Evolutionary conservation across 2,329 filamentous ascomycete species (phyloP).

Genomic region (Alternaria sp.): DNA sequence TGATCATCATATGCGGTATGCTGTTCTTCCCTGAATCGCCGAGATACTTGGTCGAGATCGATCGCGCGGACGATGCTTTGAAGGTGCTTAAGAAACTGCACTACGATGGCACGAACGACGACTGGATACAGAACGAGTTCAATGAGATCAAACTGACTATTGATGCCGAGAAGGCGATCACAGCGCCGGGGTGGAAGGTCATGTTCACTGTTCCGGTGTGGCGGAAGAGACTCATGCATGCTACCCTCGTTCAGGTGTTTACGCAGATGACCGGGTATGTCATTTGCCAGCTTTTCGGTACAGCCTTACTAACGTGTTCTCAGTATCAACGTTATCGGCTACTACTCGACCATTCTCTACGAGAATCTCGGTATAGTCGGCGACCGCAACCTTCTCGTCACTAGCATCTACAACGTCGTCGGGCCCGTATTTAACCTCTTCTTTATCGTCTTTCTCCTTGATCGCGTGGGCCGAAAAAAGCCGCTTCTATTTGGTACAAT

Average conservation of each 20-base stretch:
- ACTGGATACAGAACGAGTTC: constrained; percentile 66
- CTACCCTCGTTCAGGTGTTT: constrained; percentile 69
- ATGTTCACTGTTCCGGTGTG: constrained; percentile 67
- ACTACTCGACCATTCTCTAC: constrained; percentile 70
- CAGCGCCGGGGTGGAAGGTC: constrained; percentile 62
- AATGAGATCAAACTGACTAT: constrained; percentile 69
- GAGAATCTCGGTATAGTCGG: constrained; percentile 65
- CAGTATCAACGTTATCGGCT: constrained; percentile 65
- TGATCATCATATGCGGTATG: constrained; percentile 55
- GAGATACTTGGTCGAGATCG: constrained; percentile 55
- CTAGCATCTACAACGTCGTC: constrained; percentile 68
- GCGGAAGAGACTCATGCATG: constrained; percentile 69
- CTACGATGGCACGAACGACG: constrained; percentile 63
- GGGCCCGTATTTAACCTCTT: constrained; percentile 66
- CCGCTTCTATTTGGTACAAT: constrained; percentile 64
- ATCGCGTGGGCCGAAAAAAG: constrained; percentile 60
- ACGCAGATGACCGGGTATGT: constrained; percentile 68
- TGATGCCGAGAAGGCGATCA: constrained; percentile 65
- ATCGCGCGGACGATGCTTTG: constrained; percentile 64
- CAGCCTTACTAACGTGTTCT: constrained; percentile 19
- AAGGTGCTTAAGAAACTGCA: constrained; percentile 60
- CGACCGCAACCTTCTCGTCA: constrained; percentile 62
- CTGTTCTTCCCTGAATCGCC: constrained; percentile 54
- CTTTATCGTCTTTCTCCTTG: constrained; percentile 66
- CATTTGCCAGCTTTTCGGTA: background rate